Conservation (phyloP, 257 asterid species). For the Solanum okadae region DNA sequence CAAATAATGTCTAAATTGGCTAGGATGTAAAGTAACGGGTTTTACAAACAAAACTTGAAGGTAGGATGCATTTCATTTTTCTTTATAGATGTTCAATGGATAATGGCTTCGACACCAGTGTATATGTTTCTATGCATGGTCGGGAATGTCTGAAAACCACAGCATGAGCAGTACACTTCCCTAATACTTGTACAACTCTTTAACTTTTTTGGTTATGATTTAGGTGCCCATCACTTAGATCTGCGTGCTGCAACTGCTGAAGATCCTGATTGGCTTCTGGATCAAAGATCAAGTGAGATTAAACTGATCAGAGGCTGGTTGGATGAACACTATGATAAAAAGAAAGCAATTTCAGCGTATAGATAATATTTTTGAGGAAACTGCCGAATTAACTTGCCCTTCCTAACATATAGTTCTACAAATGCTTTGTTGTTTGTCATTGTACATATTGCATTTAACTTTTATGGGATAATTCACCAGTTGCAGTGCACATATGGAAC, state of each 20-base stretch:
- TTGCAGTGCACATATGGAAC: not conserved
- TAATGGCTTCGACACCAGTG: not conserved
- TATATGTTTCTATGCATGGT: not conserved
- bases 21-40: not conserved
- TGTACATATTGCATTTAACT: not conserved
- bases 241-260: constrained; percentile 58
- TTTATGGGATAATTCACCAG: not conserved
- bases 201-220: not conserved
- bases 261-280: constrained; percentile 87
- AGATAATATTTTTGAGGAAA: not conserved
- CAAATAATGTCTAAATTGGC: not conserved
- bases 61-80: not conserved
- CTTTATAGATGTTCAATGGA: not conserved
- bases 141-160: not conserved
- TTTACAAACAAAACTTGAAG: not conserved
- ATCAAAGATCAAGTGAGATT: constrained; percentile 58
- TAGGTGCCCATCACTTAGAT: constrained; percentile 95
- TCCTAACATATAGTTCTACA: not conserved
- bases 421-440: not conserved
- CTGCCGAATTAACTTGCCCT: not conserved
- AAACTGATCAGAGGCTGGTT: constrained; percentile 61
- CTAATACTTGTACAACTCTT: not conserved
- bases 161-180: not conserved
- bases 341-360: constrained; percentile 24
- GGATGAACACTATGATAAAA: constrained; percentile 32